These are phyloP conservation scores for Pleochaeta shiraiana DNA, from an alignment of 2,329 filamentous ascomycete species.

Conservation along the genomic window DNA sequence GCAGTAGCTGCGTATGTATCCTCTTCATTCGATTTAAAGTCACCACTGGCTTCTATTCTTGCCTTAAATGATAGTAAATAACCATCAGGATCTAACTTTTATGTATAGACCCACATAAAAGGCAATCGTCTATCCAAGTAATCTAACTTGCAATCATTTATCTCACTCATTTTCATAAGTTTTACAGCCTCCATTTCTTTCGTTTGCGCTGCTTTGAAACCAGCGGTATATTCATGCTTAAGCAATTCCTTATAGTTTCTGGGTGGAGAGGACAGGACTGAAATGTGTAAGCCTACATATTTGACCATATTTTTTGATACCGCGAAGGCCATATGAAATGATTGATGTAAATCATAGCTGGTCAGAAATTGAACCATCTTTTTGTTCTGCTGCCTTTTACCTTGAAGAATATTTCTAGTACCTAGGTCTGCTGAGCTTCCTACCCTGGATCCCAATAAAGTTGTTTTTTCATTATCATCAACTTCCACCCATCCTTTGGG, in stretches of 20 bases:
- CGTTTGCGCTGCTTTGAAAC: not conserved
- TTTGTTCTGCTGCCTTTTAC: not conserved
- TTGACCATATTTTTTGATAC: not conserved
- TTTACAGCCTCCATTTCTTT: not conserved
- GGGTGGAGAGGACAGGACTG: not conserved
- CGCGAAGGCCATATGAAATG: not conserved
- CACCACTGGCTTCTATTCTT: not conserved
- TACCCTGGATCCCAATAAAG: not conserved
- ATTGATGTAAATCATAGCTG: not conserved
- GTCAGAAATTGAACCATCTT: not conserved
- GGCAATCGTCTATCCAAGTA: not conserved
- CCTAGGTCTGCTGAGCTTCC: not conserved
- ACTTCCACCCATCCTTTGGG: not conserved
- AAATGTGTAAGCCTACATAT: not conserved
- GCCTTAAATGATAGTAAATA: conserved; percentile 1
- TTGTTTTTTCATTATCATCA: not conserved
- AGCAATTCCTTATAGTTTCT: not conserved
- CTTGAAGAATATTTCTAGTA: not conserved
- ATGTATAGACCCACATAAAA: not conserved
- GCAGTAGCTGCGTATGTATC: not conserved
- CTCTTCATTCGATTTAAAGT: not conserved
- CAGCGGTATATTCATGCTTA: not conserved
- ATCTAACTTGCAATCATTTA: not conserved
- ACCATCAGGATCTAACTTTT: not conserved
- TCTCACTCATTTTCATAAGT: not conserved